Conservation (phyloP, 2,329 filamentous ascomycete species). For the Sporothrix humicola region DNA sequence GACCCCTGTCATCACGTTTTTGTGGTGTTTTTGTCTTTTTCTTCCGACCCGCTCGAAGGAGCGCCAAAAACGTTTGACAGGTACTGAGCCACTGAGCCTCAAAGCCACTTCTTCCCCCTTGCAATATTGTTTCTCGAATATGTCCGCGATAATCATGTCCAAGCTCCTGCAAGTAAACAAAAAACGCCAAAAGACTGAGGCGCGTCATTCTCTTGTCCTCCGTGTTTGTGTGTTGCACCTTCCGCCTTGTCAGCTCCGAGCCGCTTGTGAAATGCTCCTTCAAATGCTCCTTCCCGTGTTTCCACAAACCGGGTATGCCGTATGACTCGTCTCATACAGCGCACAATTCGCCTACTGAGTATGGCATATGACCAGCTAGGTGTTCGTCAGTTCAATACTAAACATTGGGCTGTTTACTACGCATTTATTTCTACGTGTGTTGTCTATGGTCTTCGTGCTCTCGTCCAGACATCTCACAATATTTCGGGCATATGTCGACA, state of each 20-base stretch:
- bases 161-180: neutral
- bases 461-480: neutral
- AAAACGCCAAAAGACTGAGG: slow-evolving; percentile 16
- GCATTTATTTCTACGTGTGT: neutral
- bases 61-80: neutral
- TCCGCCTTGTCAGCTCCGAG: neutral
- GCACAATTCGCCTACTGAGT: slow-evolving; percentile 1
- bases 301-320: neutral
- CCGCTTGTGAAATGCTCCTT: neutral
- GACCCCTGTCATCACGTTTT: neutral
- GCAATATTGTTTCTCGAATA: neutral
- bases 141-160: neutral
- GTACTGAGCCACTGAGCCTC: neutral
- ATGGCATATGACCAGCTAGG: too few species aligned
- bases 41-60: neutral
- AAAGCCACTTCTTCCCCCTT: neutral
- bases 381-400: too few species aligned
- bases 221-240: neutral
- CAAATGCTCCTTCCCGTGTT: neutral
- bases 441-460: neutral
- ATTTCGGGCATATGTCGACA: neutral
- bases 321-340: slow-evolving; percentile 1
- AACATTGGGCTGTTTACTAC: neutral
- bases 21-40: neutral
- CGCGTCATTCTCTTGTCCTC: neutral